phyloP scores from a whole-genome alignment of 1,284 basidiomycete species.

The Phlebopus sp. region DNA sequence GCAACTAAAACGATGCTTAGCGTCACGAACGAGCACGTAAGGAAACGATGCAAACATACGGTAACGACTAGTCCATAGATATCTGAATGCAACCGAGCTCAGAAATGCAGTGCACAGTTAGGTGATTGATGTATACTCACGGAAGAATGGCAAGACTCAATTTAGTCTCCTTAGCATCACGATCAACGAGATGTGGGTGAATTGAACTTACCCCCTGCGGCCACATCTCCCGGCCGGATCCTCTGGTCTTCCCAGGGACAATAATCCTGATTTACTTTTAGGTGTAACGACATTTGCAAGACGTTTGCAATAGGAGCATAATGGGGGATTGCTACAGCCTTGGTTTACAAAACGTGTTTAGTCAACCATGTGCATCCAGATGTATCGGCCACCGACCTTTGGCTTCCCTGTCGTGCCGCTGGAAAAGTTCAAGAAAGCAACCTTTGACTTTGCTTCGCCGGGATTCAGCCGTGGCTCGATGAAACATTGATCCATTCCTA shows the following conservation, averaged over 20 bases:
- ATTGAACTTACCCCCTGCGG: slow-evolving; percentile 43
- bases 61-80: slow-evolving; percentile 71
- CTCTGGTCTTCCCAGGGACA: slow-evolving; percentile 37
- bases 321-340: slow-evolving; percentile 68
- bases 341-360: neutral
- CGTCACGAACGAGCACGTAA: neutral
- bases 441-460: slow-evolving; percentile 66
- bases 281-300: slow-evolving; percentile 50
- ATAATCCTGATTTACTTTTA: slow-evolving; percentile 41
- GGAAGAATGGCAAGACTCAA: slow-evolving; percentile 35
- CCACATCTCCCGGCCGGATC: slow-evolving; percentile 55
- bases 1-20: slow-evolving; percentile 40
- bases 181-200: neutral
- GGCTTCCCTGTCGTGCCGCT: slow-evolving; percentile 68
- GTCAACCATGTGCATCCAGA: neutral
- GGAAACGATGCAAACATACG: slow-evolving; percentile 32
- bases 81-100: slow-evolving; percentile 41
- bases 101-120: neutral
- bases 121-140: slow-evolving; percentile 26
- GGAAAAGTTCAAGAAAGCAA: slow-evolving; percentile 75
- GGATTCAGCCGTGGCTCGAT: slow-evolving; percentile 44
- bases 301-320: slow-evolving; percentile 57
- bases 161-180: slow-evolving; percentile 9
- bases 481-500: slow-evolving; percentile 33
- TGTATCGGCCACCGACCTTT: slow-evolving; percentile 39